phyloP scores from a whole-genome alignment of 2,329 filamentous ascomycete genomes.

The Venturiaceae sp. region DNA sequence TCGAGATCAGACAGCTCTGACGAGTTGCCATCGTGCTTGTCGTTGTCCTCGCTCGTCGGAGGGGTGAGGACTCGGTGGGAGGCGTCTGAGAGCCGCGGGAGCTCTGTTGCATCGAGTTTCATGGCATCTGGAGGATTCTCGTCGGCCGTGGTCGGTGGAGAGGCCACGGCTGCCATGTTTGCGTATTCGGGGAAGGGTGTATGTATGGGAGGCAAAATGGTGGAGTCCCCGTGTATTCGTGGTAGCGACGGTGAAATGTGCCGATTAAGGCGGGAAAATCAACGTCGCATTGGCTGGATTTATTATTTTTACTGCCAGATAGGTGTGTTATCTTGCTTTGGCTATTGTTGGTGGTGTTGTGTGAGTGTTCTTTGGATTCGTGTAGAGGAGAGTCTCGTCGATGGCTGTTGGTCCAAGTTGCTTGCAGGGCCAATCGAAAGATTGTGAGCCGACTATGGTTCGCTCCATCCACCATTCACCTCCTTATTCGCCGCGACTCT shows the following conservation, averaged over 20 bases:
- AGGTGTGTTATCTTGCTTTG: not conserved
- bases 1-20: conserved; percentile 39
- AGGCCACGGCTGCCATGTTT: not conserved
- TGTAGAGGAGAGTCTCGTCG: not conserved
- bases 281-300: not conserved
- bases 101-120: not conserved
- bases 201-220: not conserved
- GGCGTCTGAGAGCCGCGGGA: not conserved
- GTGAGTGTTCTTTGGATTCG: not conserved
- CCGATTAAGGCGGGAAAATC: not conserved
- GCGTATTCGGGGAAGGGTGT: not conserved
- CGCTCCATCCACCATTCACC: too few relatives aligned
- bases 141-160: not conserved
- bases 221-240: not conserved
- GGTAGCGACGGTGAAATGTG: not conserved
- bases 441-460: not conserved
- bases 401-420: not conserved
- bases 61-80: conserved; percentile 28
- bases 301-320: too few relatives aligned
- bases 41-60: conserved; percentile 42
- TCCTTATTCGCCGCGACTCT: not conserved
- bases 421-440: not conserved
- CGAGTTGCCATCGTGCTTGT: conserved; percentile 33
- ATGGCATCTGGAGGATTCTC: not conserved
- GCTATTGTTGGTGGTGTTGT: not conserved